phyloP scores from a whole-genome alignment of 2,329 filamentous ascomycete genomes.

The Microsporum ferrugineum region DNA sequence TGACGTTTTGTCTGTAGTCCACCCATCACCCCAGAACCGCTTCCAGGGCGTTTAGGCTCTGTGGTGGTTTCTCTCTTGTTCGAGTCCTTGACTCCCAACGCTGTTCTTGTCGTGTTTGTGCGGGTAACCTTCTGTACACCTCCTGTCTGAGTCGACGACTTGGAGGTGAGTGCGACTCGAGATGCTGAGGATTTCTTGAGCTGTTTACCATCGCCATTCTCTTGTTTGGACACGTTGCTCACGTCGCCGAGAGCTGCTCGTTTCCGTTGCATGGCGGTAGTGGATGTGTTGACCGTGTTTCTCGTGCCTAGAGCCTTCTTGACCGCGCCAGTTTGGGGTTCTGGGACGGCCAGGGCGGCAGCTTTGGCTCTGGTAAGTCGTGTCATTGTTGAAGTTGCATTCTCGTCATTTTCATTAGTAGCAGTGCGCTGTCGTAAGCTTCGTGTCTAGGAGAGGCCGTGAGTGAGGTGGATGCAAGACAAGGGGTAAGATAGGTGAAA shows the following conservation, averaged over 20 bases:
- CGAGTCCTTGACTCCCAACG: constrained; percentile 53
- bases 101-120: constrained; percentile 50
- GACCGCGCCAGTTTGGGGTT: constrained; percentile 42
- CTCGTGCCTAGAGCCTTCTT: constrained; percentile 60
- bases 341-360: constrained; percentile 48
- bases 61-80: constrained; percentile 48
- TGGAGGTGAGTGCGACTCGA: constrained; percentile 62
- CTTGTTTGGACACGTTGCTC: constrained; percentile 75
- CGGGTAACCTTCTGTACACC: constrained; percentile 63
- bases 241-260: constrained; percentile 84
- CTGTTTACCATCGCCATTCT: constrained; percentile 49
- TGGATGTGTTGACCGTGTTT: constrained; percentile 44
- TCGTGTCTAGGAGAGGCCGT: constrained; percentile 48
- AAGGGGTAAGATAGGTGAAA: neutral
- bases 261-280: constrained; percentile 50
- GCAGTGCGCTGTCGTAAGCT: constrained; percentile 61
- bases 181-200: constrained; percentile 59
- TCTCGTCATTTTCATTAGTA: constrained; percentile 93
- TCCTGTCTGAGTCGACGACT: constrained; percentile 63
- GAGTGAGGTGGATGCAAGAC: constrained; percentile 26
- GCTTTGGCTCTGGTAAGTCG: constrained; percentile 90
- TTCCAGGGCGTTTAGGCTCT: constrained; percentile 60
- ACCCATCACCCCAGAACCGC: constrained; percentile 57
- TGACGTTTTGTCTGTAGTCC: constrained; percentile 56
- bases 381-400: constrained; percentile 53